phyloP scores from a whole-genome alignment of 2,329 filamentous ascomycete genomes.

The Penicillium verrucosum region DNA sequence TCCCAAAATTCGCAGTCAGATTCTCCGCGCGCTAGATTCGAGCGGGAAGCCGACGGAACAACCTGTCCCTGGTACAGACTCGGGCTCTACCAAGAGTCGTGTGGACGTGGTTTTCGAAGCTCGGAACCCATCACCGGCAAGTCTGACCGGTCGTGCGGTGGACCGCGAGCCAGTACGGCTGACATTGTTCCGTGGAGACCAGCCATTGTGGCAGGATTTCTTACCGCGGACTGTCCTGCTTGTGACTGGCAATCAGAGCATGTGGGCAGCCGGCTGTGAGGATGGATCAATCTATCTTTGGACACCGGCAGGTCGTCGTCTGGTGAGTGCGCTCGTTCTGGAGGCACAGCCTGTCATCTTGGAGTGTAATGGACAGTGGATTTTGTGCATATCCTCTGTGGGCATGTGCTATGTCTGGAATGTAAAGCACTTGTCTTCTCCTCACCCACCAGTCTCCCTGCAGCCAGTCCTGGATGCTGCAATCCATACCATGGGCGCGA shows the following conservation, averaged over 20 bases:
- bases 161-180: conserved; percentile 80
- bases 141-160: conserved; percentile 58
- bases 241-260: conserved; percentile 81
- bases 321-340: conserved; percentile 79
- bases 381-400: conserved; percentile 82
- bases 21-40: conserved; percentile 72
- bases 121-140: conserved; percentile 68
- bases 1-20: conserved; percentile 78
- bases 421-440: conserved; percentile 73
- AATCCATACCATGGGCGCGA: conserved; percentile 70
- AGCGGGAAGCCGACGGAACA: conserved; percentile 45
- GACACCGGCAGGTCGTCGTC: conserved; percentile 83
- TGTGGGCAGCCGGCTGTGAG: conserved; percentile 92
- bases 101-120: conserved; percentile 82
- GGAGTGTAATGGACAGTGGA: conserved; percentile 83
- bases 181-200: conserved; percentile 74
- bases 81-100: conserved; percentile 46
- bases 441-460: conserved; percentile 85
- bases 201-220: conserved; percentile 89
- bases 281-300: conserved; percentile 87
- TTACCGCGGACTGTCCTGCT: conserved; percentile 83
- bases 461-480: conserved; percentile 87
- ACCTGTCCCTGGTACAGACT: conserved; percentile 35
- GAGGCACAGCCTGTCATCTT: conserved; percentile 93
- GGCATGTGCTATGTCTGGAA: conserved; percentile 95